Percentiles rank a stretch among this genome's conserved stretches.
Evolutionary conservation across 2,329 filamentous ascomycete species (phyloP).

Genomic region (Botrytis fragariae): DNA sequence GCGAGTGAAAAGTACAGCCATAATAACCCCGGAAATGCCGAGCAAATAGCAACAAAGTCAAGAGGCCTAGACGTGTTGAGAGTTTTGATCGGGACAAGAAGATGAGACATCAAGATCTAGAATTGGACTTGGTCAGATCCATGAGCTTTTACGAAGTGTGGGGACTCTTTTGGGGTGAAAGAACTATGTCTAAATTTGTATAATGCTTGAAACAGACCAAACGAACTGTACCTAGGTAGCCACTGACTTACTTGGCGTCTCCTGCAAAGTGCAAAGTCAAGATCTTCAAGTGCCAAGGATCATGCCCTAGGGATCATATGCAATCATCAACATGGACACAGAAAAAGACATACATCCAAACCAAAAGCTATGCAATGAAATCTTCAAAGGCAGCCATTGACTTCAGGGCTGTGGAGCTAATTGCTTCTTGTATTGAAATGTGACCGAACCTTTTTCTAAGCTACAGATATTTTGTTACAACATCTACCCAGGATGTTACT

Average conservation of each 20-base stretch:
- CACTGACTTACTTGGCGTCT: not conserved
- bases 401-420: not conserved
- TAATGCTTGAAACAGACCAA: too few relatives aligned
- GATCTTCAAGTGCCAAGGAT: not conserved
- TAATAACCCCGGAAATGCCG: not conserved
- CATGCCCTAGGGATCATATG: not conserved
- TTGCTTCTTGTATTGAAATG: not conserved
- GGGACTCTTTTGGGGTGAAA: not conserved
- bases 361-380: not conserved
- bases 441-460: constrained; percentile 21
- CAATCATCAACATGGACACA: not conserved
- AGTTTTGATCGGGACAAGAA: not conserved
- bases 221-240: not conserved
- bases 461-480: constrained; percentile 22
- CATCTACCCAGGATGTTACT: not conserved
- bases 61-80: not conserved
- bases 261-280: not conserved
- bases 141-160: not conserved
- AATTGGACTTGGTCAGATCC: too few relatives aligned
- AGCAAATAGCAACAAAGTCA: not conserved
- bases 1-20: not conserved
- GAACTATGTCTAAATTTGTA: not conserved
- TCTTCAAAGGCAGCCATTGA: not conserved
- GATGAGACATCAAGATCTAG: not conserved
- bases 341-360: not conserved